A percentile compares a stretch with the other conserved stretches of the same genome.
These are phyloP conservation scores for Phoma sp. DNA, from an alignment of 2,329 filamentous ascomycete species.

Conservation along the genomic window DNA sequence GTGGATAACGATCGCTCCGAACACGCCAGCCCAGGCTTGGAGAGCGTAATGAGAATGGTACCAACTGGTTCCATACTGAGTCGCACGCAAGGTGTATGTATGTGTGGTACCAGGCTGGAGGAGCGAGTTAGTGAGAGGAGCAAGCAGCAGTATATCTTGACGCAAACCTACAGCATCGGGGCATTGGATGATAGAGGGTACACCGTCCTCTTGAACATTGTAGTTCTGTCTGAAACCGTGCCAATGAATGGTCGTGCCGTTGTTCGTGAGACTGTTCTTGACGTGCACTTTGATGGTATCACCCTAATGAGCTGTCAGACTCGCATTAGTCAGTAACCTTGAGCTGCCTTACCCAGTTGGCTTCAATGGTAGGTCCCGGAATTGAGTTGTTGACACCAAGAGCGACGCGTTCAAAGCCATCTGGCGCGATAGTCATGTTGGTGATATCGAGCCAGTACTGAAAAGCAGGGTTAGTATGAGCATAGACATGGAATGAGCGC, in stretches of 20 bases:
- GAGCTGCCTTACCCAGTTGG: conserved; percentile 59
- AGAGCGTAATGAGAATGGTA: conserved; percentile 68
- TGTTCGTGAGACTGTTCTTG: conserved; percentile 42
- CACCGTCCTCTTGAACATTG: conserved; percentile 74
- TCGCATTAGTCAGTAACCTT: conserved; percentile 37
- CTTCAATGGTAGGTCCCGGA: conserved; percentile 73
- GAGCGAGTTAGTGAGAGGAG: neutral
- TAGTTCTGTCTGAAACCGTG: conserved; percentile 56
- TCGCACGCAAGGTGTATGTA: conserved; percentile 42
- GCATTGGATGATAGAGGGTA: conserved; percentile 73
- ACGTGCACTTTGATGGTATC: conserved; percentile 37
- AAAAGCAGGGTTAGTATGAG: neutral
- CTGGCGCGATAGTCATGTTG: conserved; percentile 58
- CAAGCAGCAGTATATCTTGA: neutral
- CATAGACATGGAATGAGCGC: too few species aligned
- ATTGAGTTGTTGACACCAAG: conserved; percentile 81
- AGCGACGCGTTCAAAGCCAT: conserved; percentile 69
- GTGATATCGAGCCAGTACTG: conserved; percentile 46
- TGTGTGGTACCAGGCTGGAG: conserved; percentile 10
- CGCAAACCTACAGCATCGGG: neutral
- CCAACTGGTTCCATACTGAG: conserved; percentile 63
- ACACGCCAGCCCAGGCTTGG: conserved; percentile 47
- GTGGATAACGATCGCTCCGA: conserved; percentile 48
- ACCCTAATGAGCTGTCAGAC: conserved; percentile 22
- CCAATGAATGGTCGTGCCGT: conserved; percentile 59